phyloP scores from a whole-genome alignment of 1,284 basidiomycete species.

The Cryptococcus jaspeensis region DNA sequence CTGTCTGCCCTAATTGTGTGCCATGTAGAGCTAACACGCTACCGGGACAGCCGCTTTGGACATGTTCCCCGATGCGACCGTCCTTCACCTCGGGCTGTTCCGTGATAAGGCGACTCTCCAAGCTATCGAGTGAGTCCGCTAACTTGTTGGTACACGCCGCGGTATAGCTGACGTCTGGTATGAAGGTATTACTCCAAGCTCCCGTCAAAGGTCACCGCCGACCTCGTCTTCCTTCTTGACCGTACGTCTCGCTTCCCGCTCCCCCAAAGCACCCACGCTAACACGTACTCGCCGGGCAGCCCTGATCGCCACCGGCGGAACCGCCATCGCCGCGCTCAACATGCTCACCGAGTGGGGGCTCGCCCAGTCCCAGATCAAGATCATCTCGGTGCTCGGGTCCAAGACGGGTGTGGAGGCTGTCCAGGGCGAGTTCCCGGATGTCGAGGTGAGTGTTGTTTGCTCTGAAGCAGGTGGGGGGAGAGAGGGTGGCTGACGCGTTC shows the following conservation, averaged over 20 bases:
- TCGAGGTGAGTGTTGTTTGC: conserved; percentile 63
- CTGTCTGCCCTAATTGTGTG: background rate
- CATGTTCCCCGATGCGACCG: conserved; percentile 79
- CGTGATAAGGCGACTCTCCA: conserved; percentile 82
- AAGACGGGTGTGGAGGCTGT: conserved; percentile 71
- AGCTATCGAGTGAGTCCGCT: conserved; percentile 75
- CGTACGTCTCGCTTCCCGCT: conserved; percentile 43
- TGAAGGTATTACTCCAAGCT: conserved; percentile 84
- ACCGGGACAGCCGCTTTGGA: conserved; percentile 59
- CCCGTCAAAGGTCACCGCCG: conserved; percentile 71
- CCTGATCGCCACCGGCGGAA: conserved; percentile 91
- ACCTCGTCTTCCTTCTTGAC: conserved; percentile 81
- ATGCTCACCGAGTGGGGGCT: conserved; percentile 89
- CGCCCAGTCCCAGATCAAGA: conserved; percentile 64
- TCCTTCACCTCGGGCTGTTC: conserved; percentile 87
- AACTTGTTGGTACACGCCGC: background rate
- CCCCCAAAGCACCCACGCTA: background rate
- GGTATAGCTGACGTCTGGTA: background rate
- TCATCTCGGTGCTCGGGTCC: conserved; percentile 79
- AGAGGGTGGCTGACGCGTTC: background rate
- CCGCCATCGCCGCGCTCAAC: conserved; percentile 75
- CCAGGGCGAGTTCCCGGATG: conserved; percentile 65
- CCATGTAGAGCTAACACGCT: background rate
- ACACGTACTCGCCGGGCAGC: conserved; percentile 46
- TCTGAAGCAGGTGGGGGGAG: background rate